Conservation (phyloP, 306 rosid genomes). For the Glycine soja region DNA sequence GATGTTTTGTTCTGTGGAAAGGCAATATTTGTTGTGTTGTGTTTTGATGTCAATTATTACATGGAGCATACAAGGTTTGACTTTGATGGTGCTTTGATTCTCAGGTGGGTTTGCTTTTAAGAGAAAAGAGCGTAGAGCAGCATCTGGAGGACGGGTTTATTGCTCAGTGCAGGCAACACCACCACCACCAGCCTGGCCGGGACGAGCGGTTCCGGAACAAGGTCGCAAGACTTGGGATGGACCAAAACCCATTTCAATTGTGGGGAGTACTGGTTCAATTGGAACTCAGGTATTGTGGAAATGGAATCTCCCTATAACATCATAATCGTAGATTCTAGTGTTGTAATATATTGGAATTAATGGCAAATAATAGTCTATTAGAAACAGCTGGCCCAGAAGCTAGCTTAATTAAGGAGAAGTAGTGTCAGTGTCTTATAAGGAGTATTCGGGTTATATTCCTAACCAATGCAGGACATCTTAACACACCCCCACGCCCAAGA, state of each 20-base stretch:
- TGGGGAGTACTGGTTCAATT: constrained; percentile 94
- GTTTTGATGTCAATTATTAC: constrained; percentile 34
- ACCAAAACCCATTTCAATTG: constrained; percentile 87
- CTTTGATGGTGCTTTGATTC: constrained; percentile 31
- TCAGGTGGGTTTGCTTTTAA: constrained; percentile 69
- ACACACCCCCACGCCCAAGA: background rate
- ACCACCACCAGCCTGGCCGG: constrained; percentile 98
- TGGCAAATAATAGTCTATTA: background rate
- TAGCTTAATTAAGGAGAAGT: background rate
- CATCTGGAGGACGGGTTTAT: constrained; percentile 56
- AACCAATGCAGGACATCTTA: background rate
- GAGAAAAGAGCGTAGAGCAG: constrained; percentile 58
- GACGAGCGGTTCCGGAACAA: constrained; percentile 72
- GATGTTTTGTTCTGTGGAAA: background rate
- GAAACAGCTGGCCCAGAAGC: background rate
- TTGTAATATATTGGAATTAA: background rate
- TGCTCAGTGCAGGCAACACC: constrained; percentile 66
- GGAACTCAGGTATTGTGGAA: constrained; percentile 85
- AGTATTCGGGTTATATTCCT: background rate
- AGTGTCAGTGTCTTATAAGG: background rate
- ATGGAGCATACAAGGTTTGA: constrained; percentile 3
- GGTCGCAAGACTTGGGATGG: constrained; percentile 78
- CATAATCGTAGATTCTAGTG: background rate
- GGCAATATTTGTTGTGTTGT: background rate
- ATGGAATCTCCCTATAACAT: constrained; percentile 15